Percentiles rank a stretch among this genome's conserved stretches.
These are phyloP conservation scores for Cadophora sp. DNA, from an alignment of 2,329 filamentous ascomycete genomes.

Conservation along the genomic window DNA sequence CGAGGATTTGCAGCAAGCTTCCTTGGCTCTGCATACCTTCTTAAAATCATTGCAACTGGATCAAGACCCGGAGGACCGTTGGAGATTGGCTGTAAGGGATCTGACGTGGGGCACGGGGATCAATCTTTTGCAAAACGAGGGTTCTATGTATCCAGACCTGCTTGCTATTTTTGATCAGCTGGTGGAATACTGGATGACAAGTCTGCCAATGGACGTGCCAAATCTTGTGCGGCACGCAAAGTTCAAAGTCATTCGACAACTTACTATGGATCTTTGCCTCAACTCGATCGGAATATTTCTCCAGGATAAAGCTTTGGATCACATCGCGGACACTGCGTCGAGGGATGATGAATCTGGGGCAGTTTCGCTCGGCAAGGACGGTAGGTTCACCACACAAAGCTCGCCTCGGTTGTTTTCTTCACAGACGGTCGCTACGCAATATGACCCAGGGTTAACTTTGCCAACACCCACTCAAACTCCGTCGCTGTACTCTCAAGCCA, in stretches of 20 bases:
- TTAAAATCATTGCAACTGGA: slow-evolving; percentile 32
- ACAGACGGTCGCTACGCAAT: slow-evolving; percentile 26
- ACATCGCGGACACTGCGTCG: background rate
- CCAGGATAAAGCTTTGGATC: slow-evolving; percentile 24
- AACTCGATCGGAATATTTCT: slow-evolving; percentile 41
- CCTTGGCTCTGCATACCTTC: slow-evolving; percentile 32
- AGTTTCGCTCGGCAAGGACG: slow-evolving; percentile 21
- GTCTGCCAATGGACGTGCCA: slow-evolving; percentile 37
- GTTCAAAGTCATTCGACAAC: slow-evolving; percentile 39
- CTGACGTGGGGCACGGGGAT: slow-evolving; percentile 30
- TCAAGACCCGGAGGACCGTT: slow-evolving; percentile 23
- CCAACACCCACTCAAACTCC: slow-evolving; percentile 37
- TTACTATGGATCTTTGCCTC: slow-evolving; percentile 42
- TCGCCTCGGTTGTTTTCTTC: slow-evolving; percentile 34
- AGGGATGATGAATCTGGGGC: slow-evolving; percentile 16
- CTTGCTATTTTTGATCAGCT: slow-evolving; percentile 42
- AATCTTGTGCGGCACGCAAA: slow-evolving; percentile 38
- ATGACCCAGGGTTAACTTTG: slow-evolving; percentile 26
- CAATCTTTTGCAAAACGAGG: slow-evolving; percentile 11
- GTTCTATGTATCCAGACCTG: slow-evolving; percentile 27
- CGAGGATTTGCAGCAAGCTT: slow-evolving; percentile 39
- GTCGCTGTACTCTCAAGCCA: slow-evolving; percentile 39
- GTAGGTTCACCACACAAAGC: slow-evolving; percentile 28
- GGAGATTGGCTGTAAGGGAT: slow-evolving; percentile 33
- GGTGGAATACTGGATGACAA: slow-evolving; percentile 41